Evolutionary conservation across 108 stramenopile species (phyloP).

Genomic region (Nitzschia sp.): DNA sequence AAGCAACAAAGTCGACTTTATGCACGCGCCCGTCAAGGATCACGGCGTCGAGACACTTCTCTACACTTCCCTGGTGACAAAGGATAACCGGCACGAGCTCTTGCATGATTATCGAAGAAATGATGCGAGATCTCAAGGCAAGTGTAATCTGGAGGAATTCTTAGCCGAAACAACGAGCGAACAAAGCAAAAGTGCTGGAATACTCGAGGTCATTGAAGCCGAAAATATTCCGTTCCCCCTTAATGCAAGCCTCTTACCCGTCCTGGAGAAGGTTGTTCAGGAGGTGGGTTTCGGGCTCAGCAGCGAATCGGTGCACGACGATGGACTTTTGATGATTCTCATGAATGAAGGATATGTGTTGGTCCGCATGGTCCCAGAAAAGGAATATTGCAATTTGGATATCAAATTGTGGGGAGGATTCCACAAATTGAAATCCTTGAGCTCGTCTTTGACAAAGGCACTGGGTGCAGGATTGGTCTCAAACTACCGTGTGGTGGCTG

Average conservation of each 20-base stretch:
- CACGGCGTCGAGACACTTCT: constrained; percentile 26
- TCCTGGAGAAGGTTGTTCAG: constrained; percentile 32
- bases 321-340: constrained; percentile 27
- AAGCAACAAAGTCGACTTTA: constrained; percentile 45
- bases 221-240: constrained; percentile 51
- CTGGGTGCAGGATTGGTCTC: constrained; percentile 38
- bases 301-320: constrained; percentile 18
- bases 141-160: background rate
- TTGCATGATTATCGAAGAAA: constrained; percentile 41
- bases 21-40: constrained; percentile 27
- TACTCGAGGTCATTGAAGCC: constrained; percentile 56
- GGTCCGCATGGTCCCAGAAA: constrained; percentile 51
- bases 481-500: constrained; percentile 69
- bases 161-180: background rate
- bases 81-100: constrained; percentile 5
- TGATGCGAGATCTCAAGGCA: constrained; percentile 16
- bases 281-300: constrained; percentile 41
- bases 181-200: constrained; percentile 29
- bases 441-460: constrained; percentile 26
- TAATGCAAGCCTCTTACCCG: constrained; percentile 10
- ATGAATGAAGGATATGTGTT: constrained; percentile 69
- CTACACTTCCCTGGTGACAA: background rate
- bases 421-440: constrained; percentile 33
- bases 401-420: constrained; percentile 58
- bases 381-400: constrained; percentile 66